Evolutionary conservation across 805 yeast species (phyloP).

Genomic region (Suhomyces kilbournensis): DNA sequence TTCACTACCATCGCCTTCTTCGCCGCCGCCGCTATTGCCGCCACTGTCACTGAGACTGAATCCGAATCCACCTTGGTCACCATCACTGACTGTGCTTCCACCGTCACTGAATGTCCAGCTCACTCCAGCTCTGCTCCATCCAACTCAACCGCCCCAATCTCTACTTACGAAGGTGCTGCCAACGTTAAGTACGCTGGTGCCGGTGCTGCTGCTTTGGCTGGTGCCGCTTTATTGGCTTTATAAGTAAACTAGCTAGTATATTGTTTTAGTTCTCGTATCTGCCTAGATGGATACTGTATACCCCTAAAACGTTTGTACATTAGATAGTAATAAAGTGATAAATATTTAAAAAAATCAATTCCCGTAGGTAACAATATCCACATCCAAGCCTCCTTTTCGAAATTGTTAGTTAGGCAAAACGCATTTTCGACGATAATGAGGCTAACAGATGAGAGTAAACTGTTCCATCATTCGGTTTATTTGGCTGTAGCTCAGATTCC

Average conservation of each 20-base stretch:
- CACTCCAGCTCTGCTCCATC: slow-evolving; percentile 15
- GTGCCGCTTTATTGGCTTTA: slow-evolving; percentile 43
- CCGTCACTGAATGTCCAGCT: slow-evolving; percentile 50
- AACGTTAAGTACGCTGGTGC: slow-evolving; percentile 32
- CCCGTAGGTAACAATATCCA: neutral
- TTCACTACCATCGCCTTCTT: slow-evolving; percentile 38
- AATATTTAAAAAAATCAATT: slow-evolving; percentile 15
- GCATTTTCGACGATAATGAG: slow-evolving; percentile 9
- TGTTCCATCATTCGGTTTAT: slow-evolving; percentile 63
- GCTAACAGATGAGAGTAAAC: slow-evolving; percentile 45
- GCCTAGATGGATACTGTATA: neutral
- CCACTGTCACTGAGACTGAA: slow-evolving; percentile 36
- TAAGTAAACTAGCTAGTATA: slow-evolving; percentile 10
- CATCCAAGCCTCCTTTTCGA: neutral
- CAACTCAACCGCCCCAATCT: slow-evolving; percentile 26
- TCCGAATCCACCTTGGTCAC: slow-evolving; percentile 42
- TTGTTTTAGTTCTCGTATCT: neutral
- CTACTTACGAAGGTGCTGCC: slow-evolving; percentile 38
- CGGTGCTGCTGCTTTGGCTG: slow-evolving; percentile 48
- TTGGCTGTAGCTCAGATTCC: slow-evolving; percentile 54
- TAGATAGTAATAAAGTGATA: slow-evolving; percentile 8
- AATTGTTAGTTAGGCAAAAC: neutral
- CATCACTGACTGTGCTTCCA: slow-evolving; percentile 44
- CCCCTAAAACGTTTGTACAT: slow-evolving; percentile 4
- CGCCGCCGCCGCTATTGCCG: slow-evolving; percentile 30